Evolutionary conservation across 1,284 basidiomycete species (phyloP), one percentile per base, ranked within the genome.

Genomic region (Irpex sp.): DNA sequence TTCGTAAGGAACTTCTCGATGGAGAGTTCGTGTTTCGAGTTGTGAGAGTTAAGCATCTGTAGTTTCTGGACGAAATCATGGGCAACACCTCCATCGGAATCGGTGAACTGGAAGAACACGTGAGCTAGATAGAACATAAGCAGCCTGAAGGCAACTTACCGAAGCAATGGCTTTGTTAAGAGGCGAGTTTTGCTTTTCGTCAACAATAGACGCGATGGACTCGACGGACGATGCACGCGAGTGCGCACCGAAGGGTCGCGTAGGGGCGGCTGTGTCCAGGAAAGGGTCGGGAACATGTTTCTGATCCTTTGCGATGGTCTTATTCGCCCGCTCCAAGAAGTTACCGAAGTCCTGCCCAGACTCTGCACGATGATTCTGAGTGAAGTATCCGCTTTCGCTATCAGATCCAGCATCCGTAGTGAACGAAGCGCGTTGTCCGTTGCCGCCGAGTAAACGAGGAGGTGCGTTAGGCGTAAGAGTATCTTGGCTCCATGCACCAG

Each of bases 81-180:
- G 13, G 94, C 90, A 58, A 97, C 94, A 64, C 93, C 93, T 53
- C 94, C 94, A 73, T 96, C 93, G 1, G 91, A 83, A 75, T 96
- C 94, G 35, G 94, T 97, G 77, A 97, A 97, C 88, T 92, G 26
- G 26, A 3, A 66, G 58, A 37, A 50, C 49, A 50, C 26, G 19
- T 57, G 39, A 46, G 54, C 4, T 0, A 58, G 11, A 15, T 19
- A 8, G 46, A 43, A 47, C 15, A 4, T 33, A 35, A 2, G 59
- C 37, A 55, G 35, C 8, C 21, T 33, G 33, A 8, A 26, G 9
- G 33, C 9, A 31, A 77, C 85, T 70, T 72, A 93, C 91, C 61
- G 93, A 89, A 65, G 90, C 90, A 72, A 94, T 93, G 8, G 94
- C 93, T 78, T 95, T 95, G 79, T 97, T 97, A 64, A 96, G 78